Evolutionary conservation across 2,329 filamentous ascomycete genomes (phyloP).

Genomic region (Periconia sp.): DNA sequence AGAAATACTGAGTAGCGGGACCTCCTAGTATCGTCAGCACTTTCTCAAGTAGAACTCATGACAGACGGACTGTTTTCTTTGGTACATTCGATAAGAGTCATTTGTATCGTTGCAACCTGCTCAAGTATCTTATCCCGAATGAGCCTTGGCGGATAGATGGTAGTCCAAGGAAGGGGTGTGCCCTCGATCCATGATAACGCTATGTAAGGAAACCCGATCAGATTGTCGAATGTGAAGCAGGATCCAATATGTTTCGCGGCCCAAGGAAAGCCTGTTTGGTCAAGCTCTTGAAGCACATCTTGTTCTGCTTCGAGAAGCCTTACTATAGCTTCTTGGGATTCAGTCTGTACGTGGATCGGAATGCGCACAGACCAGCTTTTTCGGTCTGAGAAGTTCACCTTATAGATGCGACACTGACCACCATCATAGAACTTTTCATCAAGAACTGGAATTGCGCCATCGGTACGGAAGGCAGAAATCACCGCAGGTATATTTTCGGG

Average conservation of each 20-base stretch:
- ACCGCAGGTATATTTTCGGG: conserved; percentile 12
- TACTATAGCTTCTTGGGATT: conserved; percentile 9
- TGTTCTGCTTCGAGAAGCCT: conserved; percentile 10
- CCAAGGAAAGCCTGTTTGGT: conserved; percentile 8
- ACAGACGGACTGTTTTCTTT: conserved; percentile 12
- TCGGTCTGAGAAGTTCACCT: conserved; percentile 10
- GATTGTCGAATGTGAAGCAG: conserved; percentile 13
- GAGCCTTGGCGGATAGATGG: conserved; percentile 6
- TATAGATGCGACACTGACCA: conserved; percentile 13
- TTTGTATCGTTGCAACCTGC: conserved; percentile 12
- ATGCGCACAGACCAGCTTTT: conserved; percentile 11
- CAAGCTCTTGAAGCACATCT: conserved; percentile 12
- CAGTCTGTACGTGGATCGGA: conserved; percentile 7
- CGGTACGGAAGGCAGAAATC: conserved; percentile 9
- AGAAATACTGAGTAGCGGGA: conserved; percentile 8
- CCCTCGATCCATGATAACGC: conserved; percentile 13
- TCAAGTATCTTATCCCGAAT: conserved; percentile 13
- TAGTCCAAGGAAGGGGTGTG: conserved; percentile 8
- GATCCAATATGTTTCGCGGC: conserved; percentile 9
- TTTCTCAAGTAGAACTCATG: conserved; percentile 1
- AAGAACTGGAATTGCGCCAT: conserved; percentile 7
- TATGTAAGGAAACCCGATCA: conserved; percentile 10
- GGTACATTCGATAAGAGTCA: conserved; percentile 9
- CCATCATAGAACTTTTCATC: conserved; percentile 9
- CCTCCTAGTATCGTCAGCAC: conserved; percentile 5